Percentiles rank a stretch among this genome's conserved stretches.
Evolutionary conservation across 768 basidiomycete species (phyloP).

Genomic region (Leccinum barrowsii): DNA sequence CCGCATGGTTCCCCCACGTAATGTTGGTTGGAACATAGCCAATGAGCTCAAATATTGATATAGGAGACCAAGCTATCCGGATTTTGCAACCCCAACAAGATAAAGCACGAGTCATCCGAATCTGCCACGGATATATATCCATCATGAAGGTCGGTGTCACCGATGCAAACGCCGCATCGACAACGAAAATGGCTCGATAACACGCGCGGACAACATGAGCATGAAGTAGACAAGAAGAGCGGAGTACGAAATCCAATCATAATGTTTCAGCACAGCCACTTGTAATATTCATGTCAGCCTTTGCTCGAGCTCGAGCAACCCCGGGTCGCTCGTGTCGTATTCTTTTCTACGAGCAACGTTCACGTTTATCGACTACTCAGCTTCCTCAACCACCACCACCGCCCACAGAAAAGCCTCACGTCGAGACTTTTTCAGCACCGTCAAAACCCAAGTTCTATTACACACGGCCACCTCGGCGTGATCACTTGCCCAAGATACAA

Average conservation of each 20-base stretch:
- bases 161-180: too few relatives aligned
- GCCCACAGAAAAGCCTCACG: constrained; percentile 25
- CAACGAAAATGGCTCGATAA: too few relatives aligned
- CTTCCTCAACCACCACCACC: constrained; percentile 29
- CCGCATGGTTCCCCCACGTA: too few relatives aligned
- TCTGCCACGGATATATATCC: too few relatives aligned
- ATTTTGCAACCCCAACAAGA: too few relatives aligned
- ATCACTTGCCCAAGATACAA: constrained; percentile 42
- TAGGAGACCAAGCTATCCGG: too few relatives aligned
- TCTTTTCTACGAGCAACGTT: constrained; percentile 6
- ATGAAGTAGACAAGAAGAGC: not conserved
- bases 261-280: constrained; percentile 4
- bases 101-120: too few relatives aligned
- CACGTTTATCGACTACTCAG: constrained; percentile 21
- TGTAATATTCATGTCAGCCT: constrained; percentile 11
- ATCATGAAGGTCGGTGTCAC: too few relatives aligned
- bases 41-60: too few relatives aligned
- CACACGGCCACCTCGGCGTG: constrained; percentile 34
- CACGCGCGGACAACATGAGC: too few relatives aligned
- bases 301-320: constrained; percentile 12
- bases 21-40: too few relatives aligned
- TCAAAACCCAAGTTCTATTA: constrained; percentile 46
- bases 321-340: constrained; percentile 8
- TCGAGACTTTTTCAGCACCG: constrained; percentile 42
- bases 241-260: not conserved